These are phyloP conservation scores for Colletotrichum lentis DNA, from an alignment of 2,329 filamentous ascomycete genomes.

Conservation along the genomic window DNA sequence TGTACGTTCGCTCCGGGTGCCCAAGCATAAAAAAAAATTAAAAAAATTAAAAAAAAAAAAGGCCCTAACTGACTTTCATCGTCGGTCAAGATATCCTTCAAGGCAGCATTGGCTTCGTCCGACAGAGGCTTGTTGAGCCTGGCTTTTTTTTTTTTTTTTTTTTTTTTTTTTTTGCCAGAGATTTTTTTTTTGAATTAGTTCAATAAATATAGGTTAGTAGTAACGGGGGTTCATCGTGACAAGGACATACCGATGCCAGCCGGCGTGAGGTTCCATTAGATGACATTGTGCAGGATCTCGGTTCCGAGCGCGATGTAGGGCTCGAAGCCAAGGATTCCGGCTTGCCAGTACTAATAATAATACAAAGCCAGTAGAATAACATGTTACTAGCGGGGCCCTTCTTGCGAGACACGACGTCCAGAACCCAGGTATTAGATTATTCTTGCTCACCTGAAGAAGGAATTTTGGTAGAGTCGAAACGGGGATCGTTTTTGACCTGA, in stretches of 20 bases:
- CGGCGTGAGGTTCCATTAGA: slow-evolving; percentile 27
- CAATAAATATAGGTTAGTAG: too few relatives aligned
- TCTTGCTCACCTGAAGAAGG: slow-evolving; percentile 16
- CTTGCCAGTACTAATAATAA: slow-evolving; percentile 31
- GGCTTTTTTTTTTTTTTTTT: background rate
- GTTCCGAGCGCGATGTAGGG: slow-evolving; percentile 20
- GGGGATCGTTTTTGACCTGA: slow-evolving; percentile 23
- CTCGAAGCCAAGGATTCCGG: slow-evolving; percentile 25
- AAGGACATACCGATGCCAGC: slow-evolving; percentile 9
- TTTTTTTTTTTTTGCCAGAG: background rate
- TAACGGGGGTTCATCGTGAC: too few relatives aligned
- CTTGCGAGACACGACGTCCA: too few relatives aligned
- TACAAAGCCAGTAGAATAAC: too few relatives aligned
- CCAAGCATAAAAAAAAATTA: too few relatives aligned
- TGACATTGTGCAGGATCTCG: slow-evolving; percentile 29
- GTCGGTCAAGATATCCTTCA: slow-evolving; percentile 20
- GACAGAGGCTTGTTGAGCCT: slow-evolving; percentile 17
- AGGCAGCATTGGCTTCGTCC: slow-evolving; percentile 14
- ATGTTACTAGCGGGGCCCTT: too few relatives aligned
- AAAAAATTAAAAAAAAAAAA: too few relatives aligned
- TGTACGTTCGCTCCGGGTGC: fast-evolving
- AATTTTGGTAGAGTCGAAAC: slow-evolving; percentile 29
- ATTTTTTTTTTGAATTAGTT: too few relatives aligned
- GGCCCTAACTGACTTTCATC: too few relatives aligned
- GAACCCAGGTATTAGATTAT: too few relatives aligned